Conservation (phyloP, 2,329 filamentous ascomycete genomes). For the Stemphylium lycopersici region DNA sequence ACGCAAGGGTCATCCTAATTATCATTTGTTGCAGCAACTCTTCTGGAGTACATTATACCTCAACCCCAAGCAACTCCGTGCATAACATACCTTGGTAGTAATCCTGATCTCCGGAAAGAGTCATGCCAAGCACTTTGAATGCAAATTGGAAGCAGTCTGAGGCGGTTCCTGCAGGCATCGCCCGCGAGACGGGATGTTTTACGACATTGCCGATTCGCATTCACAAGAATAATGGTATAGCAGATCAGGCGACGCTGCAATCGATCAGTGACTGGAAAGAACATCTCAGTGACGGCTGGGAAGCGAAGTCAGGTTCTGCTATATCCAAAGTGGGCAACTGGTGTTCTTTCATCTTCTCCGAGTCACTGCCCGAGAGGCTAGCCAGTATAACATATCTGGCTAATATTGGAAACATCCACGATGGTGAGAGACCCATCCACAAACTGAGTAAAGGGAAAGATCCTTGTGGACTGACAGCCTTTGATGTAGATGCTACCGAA, state of each 20-base stretch:
- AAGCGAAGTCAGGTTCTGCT: background rate
- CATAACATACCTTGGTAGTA: too few species aligned
- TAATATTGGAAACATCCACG: slow-evolving; percentile 3
- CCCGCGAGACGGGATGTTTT: background rate
- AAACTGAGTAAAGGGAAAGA: too few species aligned
- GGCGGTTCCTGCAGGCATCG: background rate
- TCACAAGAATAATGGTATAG: background rate
- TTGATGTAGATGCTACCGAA: background rate
- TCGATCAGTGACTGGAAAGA: background rate
- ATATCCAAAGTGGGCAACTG: background rate
- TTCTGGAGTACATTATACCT: too few species aligned
- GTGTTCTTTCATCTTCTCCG: background rate
- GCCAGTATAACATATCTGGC: background rate
- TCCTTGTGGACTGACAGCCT: background rate
- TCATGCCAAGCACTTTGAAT: too few species aligned
- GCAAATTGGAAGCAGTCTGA: background rate
- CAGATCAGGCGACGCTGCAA: background rate
- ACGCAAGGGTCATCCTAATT: too few species aligned
- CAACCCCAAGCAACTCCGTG: too few species aligned
- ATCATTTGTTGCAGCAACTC: too few species aligned
- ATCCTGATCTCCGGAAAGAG: too few species aligned
- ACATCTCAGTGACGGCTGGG: background rate
- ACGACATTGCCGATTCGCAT: slow-evolving; percentile 3
- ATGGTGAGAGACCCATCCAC: background rate
- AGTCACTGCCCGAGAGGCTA: slow-evolving; percentile 1